Evolutionary conservation across 2,329 filamentous ascomycete genomes (phyloP), one percentile per base, ranked within the genome.

Genomic region (Stachybotrys echinatus): DNA sequence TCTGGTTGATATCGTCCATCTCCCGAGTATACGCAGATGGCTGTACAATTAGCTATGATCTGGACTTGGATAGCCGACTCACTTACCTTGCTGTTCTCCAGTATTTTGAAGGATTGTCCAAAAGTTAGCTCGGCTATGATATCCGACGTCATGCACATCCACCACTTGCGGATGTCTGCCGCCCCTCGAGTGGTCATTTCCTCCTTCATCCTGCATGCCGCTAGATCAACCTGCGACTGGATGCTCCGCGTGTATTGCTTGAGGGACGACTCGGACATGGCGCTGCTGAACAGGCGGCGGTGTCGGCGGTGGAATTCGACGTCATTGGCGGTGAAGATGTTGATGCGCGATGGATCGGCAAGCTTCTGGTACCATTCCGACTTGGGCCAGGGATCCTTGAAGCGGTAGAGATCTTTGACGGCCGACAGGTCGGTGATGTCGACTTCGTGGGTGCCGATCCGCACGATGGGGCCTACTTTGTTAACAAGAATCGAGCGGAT

Each of bases 321-420:
- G 27, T 34, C 27, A 14, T 14, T 8, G 10, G 27, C 14, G 10
- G 27, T 10, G 27, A 34, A 34, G 10, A 34, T 34, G 27, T 14
- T 34, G 10, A 34, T 34, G 27, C 27, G 10, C 27, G 10, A 14
- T 14, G 27, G 27, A 2, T 8, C 27, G 27, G 10, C 27, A 10
- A 10, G 10, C 2, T 8, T 10, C 10, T 34, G 27, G 27, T 34
- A 34, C 10, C 10, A 34, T 10, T 8, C 10, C 10, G 27, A 10
- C 5, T 34, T 34, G 27, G 27, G 10, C 10, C 10, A 34, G 27
- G 27, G 10, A 8, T 8, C 58, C 34, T 56, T 61, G 45, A 50
- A 51, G 50, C 50, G 47, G 50, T 73, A 53, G 65, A 80, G 39
- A 68, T 49, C 45, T 34, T 55, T 60, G 23, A 59, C 48, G 34